Evolutionary conservation across 441 rosid species (phyloP).

Genomic region (Flueggea neowawraea): DNA sequence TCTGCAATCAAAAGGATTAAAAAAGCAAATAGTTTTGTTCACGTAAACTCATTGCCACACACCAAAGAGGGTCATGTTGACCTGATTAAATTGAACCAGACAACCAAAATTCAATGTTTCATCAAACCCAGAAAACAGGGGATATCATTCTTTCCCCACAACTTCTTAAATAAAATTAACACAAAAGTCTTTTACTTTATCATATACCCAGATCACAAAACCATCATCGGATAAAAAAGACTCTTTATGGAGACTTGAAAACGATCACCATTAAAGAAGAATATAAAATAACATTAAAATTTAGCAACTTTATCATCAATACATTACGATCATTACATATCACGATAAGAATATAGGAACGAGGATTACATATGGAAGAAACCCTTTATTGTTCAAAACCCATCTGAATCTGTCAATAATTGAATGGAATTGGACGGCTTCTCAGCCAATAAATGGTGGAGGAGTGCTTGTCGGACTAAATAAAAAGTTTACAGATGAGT

Average conservation of each 20-base stretch:
- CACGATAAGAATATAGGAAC: conserved; percentile 26
- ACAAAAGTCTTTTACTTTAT: conserved; percentile 9
- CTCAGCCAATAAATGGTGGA: too few relatives aligned
- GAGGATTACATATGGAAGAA: conserved; percentile 37
- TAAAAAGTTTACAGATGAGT: too few relatives aligned
- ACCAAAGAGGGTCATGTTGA: conserved; percentile 32
- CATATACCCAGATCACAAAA: conserved; percentile 34
- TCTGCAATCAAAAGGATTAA: conserved; percentile 20
- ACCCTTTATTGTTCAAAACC: conserved; percentile 41
- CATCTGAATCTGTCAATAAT: conserved; percentile 50
- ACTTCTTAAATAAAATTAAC: conserved; percentile 7
- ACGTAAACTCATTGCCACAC: conserved; percentile 60
- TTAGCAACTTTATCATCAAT: too few relatives aligned
- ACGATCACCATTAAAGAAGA: background rate
- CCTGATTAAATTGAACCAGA: conserved; percentile 26
- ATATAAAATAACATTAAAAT: too few relatives aligned
- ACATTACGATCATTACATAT: conserved; percentile 35
- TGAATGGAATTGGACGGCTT: too few relatives aligned
- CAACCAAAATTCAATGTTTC: conserved; percentile 19
- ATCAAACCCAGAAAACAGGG: conserved; percentile 23
- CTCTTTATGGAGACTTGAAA: too few relatives aligned
- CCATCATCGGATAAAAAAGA: background rate
- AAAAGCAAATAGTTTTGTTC: conserved; percentile 33
- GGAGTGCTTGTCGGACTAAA: too few relatives aligned
- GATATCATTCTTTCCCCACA: background rate